These are phyloP conservation scores for Alectoria sarmentosa DNA, from an alignment of 495 filamentous ascomycete species.

Conservation along the genomic window DNA sequence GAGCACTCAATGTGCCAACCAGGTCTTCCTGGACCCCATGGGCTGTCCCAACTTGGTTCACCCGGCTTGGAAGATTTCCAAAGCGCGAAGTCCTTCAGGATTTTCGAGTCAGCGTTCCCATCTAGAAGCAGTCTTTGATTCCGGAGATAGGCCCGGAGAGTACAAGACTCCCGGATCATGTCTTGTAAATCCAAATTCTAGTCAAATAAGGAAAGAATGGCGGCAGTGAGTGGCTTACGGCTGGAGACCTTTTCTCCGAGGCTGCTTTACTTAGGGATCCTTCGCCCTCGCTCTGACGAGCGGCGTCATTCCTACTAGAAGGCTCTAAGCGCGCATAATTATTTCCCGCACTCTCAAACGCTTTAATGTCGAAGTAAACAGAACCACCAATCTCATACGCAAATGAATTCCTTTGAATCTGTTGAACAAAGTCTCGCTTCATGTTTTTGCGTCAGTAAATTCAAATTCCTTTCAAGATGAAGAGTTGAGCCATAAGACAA, in stretches of 20 bases:
- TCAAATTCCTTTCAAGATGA: too few relatives aligned
- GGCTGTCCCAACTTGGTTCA: slow-evolving; percentile 82
- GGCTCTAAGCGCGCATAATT: slow-evolving; percentile 81
- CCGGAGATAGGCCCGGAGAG: neutral
- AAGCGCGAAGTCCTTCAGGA: slow-evolving; percentile 67
- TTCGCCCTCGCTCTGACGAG: slow-evolving; percentile 79
- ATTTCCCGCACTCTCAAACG: slow-evolving; percentile 79
- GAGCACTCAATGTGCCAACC: slow-evolving; percentile 96
- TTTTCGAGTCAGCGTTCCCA: neutral
- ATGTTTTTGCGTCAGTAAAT: neutral
- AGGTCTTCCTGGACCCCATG: slow-evolving; percentile 81
- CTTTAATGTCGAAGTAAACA: slow-evolving; percentile 88
- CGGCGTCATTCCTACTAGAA: slow-evolving; percentile 76
- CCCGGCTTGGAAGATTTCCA: slow-evolving; percentile 93
- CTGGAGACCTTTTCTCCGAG: slow-evolving; percentile 59
- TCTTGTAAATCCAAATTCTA: too few relatives aligned
- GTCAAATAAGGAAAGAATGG: neutral
- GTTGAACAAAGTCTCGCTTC: slow-evolving; percentile 70
- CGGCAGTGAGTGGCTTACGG: slow-evolving; percentile 30
- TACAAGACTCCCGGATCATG: neutral
- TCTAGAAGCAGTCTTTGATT: neutral
- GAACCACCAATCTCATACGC: slow-evolving; percentile 81
- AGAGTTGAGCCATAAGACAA: too few relatives aligned
- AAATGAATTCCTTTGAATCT: slow-evolving; percentile 75
- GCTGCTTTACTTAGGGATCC: slow-evolving; percentile 67